phyloP scores from a whole-genome alignment of 2,329 filamentous ascomycete genomes.

The Triangularia verruculosa region DNA sequence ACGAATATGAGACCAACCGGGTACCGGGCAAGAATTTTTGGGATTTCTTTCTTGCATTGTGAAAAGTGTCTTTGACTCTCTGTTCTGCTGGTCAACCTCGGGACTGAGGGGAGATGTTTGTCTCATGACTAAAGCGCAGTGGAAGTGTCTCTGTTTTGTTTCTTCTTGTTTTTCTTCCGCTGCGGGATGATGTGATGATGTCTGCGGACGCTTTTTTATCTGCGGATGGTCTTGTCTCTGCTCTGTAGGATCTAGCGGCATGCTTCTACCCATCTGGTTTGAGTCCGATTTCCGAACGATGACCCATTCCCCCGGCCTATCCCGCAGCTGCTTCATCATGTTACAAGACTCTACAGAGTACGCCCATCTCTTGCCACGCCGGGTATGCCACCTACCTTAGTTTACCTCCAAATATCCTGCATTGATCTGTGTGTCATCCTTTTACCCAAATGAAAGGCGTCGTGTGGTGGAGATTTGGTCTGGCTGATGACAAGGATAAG shows the following conservation, averaged over 20 bases:
- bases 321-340: not conserved
- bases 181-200: not conserved
- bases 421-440: not conserved
- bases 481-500: not conserved
- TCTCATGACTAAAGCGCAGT: not conserved
- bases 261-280: not conserved
- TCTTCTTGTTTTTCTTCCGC: not conserved
- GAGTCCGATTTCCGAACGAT: not conserved
- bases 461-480: not conserved
- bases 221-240: not conserved
- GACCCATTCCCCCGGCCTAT: not conserved
- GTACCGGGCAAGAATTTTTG: not conserved
- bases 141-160: not conserved
- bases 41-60: not conserved
- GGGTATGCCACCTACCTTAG: not conserved
- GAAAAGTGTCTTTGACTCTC: not conserved
- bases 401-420: not conserved
- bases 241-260: not conserved
- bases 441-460: not conserved
- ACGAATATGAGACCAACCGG: constrained; percentile 4
- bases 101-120: not conserved
- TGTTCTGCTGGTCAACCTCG: not conserved
- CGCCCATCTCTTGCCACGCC: not conserved
- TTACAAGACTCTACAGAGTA: not conserved
- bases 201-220: not conserved